A percentile compares a stretch with the other conserved stretches of the same genome.
These are phyloP conservation scores for Lomentospora prolificans DNA, from an alignment of 2,329 filamentous ascomycete genomes.

Conservation along the genomic window DNA sequence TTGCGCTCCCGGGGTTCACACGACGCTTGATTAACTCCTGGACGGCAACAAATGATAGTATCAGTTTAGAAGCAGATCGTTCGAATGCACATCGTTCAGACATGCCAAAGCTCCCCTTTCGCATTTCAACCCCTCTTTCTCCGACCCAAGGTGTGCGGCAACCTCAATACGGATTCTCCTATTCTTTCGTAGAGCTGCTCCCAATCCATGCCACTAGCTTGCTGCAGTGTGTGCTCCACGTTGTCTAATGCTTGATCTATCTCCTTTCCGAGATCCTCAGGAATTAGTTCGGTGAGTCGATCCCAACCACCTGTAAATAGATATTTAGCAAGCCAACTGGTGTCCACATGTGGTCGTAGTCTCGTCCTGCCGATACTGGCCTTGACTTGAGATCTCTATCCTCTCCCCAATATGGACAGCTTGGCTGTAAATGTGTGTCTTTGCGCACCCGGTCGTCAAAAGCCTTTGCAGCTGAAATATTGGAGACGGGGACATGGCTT, in stretches of 20 bases:
- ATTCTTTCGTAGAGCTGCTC: constrained; percentile 35
- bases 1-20: no score
- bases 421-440: constrained; percentile 32
- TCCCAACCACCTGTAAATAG: constrained; percentile 22
- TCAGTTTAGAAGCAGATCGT: no score
- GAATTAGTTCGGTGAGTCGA: constrained; percentile 14
- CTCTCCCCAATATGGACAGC: constrained; percentile 36
- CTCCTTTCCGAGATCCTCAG: constrained; percentile 26
- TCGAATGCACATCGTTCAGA: no score
- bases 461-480: constrained; percentile 19
- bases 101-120: no score
- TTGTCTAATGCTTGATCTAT: constrained; percentile 44
- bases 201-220: constrained; percentile 44
- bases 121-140: no score
- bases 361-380: constrained; percentile 16
- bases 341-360: no score
- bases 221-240: constrained; percentile 35
- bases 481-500: constrained; percentile 21
- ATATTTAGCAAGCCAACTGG: no score
- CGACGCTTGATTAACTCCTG: no score
- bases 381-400: constrained; percentile 38
- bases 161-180: constrained; percentile 21
- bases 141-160: not conserved
- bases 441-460: constrained; percentile 20
- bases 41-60: no score